A percentile compares a stretch with the other conserved stretches of the same genome.
Evolutionary conservation across 305 asterid genomes (phyloP).

Genomic region (Plantago coronopus): DNA sequence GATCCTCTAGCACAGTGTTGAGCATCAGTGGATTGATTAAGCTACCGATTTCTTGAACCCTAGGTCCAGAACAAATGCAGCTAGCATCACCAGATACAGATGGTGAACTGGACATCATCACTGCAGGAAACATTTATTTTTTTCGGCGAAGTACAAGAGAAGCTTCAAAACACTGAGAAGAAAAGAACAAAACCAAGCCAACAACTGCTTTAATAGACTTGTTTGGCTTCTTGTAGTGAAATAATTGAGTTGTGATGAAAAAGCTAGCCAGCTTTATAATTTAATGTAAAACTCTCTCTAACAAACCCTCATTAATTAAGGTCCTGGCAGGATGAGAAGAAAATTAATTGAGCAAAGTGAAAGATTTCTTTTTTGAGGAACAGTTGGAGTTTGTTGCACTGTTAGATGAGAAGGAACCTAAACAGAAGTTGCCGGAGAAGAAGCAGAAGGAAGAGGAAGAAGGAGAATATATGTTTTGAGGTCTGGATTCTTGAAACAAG

Average conservation of each 20-base stretch:
- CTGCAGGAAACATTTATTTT: conserved; percentile 42
- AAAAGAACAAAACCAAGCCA: conserved; percentile 8
- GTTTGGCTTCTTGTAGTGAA: conserved; percentile 20
- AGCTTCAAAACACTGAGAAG: conserved; percentile 11
- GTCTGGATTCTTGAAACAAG: too few species aligned
- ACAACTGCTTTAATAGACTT: conserved; percentile 13
- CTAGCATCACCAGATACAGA: conserved; percentile 35
- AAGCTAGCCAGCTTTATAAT: conserved; percentile 17
- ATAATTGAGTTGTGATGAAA: background rate
- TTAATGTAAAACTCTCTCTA: conserved; percentile 19
- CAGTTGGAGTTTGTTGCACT: too few species aligned
- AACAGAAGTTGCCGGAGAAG: too few species aligned
- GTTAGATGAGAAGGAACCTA: too few species aligned
- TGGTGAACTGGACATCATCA: conserved; percentile 36
- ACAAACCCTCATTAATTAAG: conserved; percentile 42
- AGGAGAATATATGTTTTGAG: too few species aligned
- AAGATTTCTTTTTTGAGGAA: too few species aligned
- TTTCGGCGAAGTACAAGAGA: conserved; percentile 22
- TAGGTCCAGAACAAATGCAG: conserved; percentile 38
- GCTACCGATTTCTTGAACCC: conserved; percentile 34
- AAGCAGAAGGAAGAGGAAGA: too few species aligned
- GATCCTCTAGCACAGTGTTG: conserved; percentile 25
- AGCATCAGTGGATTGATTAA: conserved; percentile 30
- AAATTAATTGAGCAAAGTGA: too few species aligned
- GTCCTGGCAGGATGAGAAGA: too few species aligned